These are phyloP conservation scores for Lecanicillium sp. DNA, from an alignment of 2,329 filamentous ascomycete species.

Conservation along the genomic window DNA sequence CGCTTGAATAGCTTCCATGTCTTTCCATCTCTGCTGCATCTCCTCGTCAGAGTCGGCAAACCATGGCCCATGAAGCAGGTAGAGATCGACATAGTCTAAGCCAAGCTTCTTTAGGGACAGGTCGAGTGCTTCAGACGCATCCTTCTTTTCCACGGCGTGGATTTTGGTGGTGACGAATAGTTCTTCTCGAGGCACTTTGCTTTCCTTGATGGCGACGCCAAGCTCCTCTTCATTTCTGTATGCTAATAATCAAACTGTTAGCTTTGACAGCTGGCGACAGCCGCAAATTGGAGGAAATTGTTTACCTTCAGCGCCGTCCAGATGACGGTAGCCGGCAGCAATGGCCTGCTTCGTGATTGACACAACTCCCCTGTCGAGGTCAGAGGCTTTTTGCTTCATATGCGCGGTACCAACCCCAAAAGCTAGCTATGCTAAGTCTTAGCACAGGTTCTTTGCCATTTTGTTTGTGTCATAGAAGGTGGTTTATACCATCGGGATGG, in stretches of 20 bases:
- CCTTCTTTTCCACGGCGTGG: slow-evolving; percentile 27
- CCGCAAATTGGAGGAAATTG: background rate
- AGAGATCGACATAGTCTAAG: slow-evolving; percentile 65
- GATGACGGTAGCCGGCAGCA: slow-evolving; percentile 59
- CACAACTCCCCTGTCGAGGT: slow-evolving; percentile 46
- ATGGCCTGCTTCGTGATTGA: slow-evolving; percentile 52
- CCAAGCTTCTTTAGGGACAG: slow-evolving; percentile 56
- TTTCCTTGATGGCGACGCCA: slow-evolving; percentile 60
- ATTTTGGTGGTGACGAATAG: slow-evolving; percentile 62
- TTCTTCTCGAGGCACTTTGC: slow-evolving; percentile 54
- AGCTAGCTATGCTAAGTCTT: slow-evolving; percentile 41
- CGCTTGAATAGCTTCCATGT: slow-evolving; percentile 57
- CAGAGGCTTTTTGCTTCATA: slow-evolving; percentile 40
- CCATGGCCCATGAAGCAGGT: slow-evolving; percentile 53
- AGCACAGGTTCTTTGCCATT: background rate
- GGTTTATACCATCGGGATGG: slow-evolving; percentile 61
- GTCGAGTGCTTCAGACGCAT: slow-evolving; percentile 43
- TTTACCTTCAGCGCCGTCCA: slow-evolving; percentile 66
- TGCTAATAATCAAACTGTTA: slow-evolving; percentile 25
- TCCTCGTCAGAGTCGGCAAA: slow-evolving; percentile 38
- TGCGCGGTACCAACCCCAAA: slow-evolving; percentile 66
- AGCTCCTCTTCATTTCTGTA: slow-evolving; percentile 63
- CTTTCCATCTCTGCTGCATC: slow-evolving; percentile 52
- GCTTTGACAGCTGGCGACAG: background rate
- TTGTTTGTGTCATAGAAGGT: too few relatives aligned